These are phyloP conservation scores for Solanum commersonii DNA, from an alignment of 257 asterid species.

Conservation along the genomic window DNA sequence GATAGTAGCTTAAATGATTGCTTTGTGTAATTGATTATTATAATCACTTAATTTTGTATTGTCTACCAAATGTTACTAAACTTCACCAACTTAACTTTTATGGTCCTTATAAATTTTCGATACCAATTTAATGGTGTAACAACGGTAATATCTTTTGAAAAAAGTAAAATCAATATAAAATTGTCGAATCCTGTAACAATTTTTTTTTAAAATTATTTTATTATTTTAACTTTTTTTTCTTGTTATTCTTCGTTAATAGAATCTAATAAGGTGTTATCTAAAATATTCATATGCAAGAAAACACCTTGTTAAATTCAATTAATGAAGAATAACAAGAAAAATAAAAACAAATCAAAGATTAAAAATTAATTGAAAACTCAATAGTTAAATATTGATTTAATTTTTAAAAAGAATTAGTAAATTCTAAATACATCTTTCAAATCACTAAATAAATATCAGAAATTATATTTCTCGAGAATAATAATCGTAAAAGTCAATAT, in stretches of 20 bases:
- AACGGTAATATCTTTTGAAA: too few species aligned
- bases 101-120: background rate
- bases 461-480: background rate
- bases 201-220: too few species aligned
- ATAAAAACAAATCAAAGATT: background rate
- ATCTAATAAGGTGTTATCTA: background rate
- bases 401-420: accelerated
- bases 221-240: too few species aligned
- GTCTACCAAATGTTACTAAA: background rate
- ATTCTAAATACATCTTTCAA: background rate
- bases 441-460: background rate
- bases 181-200: too few species aligned
- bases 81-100: background rate
- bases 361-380: background rate
- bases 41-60: background rate
- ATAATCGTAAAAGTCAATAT: background rate
- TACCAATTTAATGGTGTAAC: too few species aligned
- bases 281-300: background rate
- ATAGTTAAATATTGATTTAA: too few species aligned
- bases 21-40: background rate
- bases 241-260: too few species aligned
- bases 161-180: too few species aligned
- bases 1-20: background rate
- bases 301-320: background rate
- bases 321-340: background rate